A percentile compares a stretch with the other conserved stretches of the same genome.
phyloP scores from a whole-genome alignment of 495 filamentous ascomycete species.

The Aspergillus ellipticus region DNA sequence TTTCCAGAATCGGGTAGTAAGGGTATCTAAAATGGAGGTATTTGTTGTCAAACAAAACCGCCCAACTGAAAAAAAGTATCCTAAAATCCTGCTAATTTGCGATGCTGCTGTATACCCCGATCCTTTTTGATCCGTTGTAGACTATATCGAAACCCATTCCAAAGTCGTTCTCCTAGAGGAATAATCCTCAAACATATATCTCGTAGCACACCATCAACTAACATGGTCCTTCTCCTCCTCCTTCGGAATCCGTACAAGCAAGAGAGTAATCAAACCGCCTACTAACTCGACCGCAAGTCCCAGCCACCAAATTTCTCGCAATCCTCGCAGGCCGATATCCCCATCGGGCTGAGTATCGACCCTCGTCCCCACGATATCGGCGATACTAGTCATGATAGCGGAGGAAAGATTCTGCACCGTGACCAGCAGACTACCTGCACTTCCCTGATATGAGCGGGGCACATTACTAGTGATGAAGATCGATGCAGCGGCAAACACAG shows the following conservation, averaged over 20 bases:
- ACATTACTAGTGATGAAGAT: conserved; percentile 37
- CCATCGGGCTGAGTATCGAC: conserved; percentile 34
- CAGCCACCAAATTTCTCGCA: conserved; percentile 50
- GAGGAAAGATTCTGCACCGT: conserved; percentile 33
- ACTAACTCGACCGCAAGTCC: conserved; percentile 32
- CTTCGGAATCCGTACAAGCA: conserved; percentile 12
- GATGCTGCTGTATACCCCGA: too few species aligned
- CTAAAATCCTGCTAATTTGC: too few species aligned
- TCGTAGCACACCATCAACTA: conserved; percentile 16
- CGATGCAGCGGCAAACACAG: conserved; percentile 31
- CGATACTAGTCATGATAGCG: conserved; percentile 43
- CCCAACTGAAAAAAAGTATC: too few species aligned
- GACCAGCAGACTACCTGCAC: conserved; percentile 32
- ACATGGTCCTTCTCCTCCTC: conserved; percentile 49
- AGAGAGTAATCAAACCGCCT: conserved; percentile 37
- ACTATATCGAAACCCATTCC: too few species aligned
- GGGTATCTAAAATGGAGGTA: too few species aligned
- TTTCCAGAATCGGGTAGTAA: too few species aligned
- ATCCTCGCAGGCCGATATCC: conserved; percentile 38
- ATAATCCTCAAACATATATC: too few species aligned
- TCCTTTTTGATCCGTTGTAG: too few species aligned
- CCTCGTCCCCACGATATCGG: conserved; percentile 41
- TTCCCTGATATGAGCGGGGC: conserved; percentile 30
- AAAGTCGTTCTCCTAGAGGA: too few species aligned
- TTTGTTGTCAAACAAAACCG: too few species aligned